Evolutionary conservation across 495 filamentous ascomycete species (phyloP).

Genomic region (Amniculicola lignicola): DNA sequence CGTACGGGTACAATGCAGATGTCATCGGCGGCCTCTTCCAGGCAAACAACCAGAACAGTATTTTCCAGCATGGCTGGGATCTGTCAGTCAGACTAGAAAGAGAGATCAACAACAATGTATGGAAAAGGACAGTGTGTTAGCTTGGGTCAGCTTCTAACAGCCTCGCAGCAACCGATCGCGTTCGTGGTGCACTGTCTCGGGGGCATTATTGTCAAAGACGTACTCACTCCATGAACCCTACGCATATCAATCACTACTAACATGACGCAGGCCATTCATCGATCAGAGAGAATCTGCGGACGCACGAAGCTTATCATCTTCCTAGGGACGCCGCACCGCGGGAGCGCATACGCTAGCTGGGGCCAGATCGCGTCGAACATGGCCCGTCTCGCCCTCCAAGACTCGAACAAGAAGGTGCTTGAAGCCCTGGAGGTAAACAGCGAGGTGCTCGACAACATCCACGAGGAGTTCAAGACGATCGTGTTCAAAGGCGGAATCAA

Average conservation of each 20-base stretch:
- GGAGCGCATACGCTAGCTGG: conserved; percentile 40
- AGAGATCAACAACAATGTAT: conserved; percentile 38
- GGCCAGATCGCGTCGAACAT: conserved; percentile 36
- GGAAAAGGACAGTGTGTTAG: conserved; percentile 7
- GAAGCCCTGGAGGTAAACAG: conserved; percentile 39
- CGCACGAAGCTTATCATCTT: conserved; percentile 44
- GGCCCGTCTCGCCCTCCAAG: conserved; percentile 34
- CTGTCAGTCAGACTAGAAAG: conserved; percentile 34
- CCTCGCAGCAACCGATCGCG: conserved; percentile 34
- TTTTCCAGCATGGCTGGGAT: conserved; percentile 40
- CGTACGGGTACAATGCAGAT: conserved; percentile 48
- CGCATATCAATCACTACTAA: conserved; percentile 1
- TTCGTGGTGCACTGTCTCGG: conserved; percentile 48
- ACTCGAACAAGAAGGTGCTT: conserved; percentile 37
- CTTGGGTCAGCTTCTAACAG: conserved; percentile 6
- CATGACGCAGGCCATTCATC: conserved; percentile 7
- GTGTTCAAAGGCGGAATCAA: conserved; percentile 32
- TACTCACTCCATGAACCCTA: conserved; percentile 26
- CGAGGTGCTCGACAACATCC: conserved; percentile 43
- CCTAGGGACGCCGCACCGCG: conserved; percentile 46
- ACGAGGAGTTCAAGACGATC: conserved; percentile 39
- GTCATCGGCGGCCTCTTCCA: conserved; percentile 38
- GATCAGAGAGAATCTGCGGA: conserved; percentile 35
- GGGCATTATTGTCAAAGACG: conserved; percentile 46
- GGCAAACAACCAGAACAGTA: conserved; percentile 42